Conservation (phyloP, 768 basidiomycete species). For the Serendipita sp. region DNA sequence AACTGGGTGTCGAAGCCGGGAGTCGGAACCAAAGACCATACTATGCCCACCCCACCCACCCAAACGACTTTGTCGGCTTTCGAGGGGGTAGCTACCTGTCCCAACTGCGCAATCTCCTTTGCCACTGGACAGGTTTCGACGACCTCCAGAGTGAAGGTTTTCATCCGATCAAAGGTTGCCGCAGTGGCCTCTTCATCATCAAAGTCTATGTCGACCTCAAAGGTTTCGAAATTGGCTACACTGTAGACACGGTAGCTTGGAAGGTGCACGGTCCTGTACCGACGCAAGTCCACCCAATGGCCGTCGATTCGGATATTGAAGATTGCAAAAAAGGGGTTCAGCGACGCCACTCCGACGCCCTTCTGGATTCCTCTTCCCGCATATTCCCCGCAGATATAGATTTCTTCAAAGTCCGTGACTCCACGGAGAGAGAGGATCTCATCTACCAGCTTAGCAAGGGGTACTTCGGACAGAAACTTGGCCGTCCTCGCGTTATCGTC, state of each 20-base stretch:
- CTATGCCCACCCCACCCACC: conserved; percentile 4
- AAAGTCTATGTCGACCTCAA: conserved; percentile 5
- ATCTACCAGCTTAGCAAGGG: background rate
- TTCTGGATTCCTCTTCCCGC: conserved; percentile 8
- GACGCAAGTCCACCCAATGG: conserved; percentile 9
- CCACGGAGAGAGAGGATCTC: background rate
- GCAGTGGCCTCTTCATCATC: background rate
- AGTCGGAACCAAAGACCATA: conserved; percentile 8
- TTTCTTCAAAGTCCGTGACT: background rate
- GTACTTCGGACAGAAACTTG: background rate
- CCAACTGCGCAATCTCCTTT: background rate
- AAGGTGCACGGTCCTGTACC: background rate
- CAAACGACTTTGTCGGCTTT: background rate
- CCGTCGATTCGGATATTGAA: conserved; percentile 10
- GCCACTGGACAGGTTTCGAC: conserved; percentile 1
- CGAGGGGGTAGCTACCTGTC: background rate
- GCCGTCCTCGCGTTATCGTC: conserved; percentile 1
- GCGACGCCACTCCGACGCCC: conserved; percentile 5
- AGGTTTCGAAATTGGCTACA: conserved; percentile 2
- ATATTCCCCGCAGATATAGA: conserved; percentile 5
- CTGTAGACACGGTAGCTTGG: conserved; percentile 1
- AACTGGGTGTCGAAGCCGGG: background rate
- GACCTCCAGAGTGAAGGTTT: background rate
- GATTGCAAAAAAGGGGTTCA: conserved; percentile 8
- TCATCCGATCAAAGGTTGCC: background rate